Percentiles rank a stretch among this genome's conserved stretches.
These are phyloP conservation scores for Citrus cavaleriei DNA, from an alignment of 345 rosid species.

Conservation along the genomic window DNA sequence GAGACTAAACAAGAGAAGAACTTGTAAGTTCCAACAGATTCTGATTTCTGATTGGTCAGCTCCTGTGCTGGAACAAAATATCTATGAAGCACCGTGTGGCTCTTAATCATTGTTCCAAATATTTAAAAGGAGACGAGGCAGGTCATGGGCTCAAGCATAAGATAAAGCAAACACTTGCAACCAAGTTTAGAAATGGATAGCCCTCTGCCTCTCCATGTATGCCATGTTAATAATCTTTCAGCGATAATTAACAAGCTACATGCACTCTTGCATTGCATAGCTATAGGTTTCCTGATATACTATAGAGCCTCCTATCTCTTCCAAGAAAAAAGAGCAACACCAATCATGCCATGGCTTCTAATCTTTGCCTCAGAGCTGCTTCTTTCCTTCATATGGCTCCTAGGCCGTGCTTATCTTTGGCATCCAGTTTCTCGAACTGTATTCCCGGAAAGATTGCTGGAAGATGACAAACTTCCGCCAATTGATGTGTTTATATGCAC, in stretches of 20 bases:
- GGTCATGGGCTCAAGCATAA: neutral
- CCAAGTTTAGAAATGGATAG: constrained; percentile 1
- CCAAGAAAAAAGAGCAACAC: neutral
- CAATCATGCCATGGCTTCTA: constrained; percentile 16
- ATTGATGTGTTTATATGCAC: constrained; percentile 47
- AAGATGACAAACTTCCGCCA: constrained; percentile 25
- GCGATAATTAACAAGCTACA: constrained; percentile 23
- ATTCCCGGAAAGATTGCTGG: constrained; percentile 34
- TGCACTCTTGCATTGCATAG: constrained; percentile 26
- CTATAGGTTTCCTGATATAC: constrained; percentile 23
- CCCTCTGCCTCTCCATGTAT: constrained; percentile 20
- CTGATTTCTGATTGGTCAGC: neutral
- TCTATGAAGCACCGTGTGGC: neutral
- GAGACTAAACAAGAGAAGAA: neutral
- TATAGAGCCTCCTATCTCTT: constrained; percentile 32
- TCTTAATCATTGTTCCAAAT: neutral
- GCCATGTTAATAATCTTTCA: constrained; percentile 10
- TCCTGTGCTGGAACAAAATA: no score
- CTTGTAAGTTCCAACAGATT: neutral
- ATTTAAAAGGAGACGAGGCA: neutral
- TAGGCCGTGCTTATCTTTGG: constrained; percentile 28
- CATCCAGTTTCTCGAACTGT: constrained; percentile 28
- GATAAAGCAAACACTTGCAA: neutral
- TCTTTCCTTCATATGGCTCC: constrained; percentile 34
- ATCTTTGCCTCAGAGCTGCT: constrained; percentile 27